phyloP scores from a whole-genome alignment of 208 protist species.

The Trypanosoma platydactyli region DNA sequence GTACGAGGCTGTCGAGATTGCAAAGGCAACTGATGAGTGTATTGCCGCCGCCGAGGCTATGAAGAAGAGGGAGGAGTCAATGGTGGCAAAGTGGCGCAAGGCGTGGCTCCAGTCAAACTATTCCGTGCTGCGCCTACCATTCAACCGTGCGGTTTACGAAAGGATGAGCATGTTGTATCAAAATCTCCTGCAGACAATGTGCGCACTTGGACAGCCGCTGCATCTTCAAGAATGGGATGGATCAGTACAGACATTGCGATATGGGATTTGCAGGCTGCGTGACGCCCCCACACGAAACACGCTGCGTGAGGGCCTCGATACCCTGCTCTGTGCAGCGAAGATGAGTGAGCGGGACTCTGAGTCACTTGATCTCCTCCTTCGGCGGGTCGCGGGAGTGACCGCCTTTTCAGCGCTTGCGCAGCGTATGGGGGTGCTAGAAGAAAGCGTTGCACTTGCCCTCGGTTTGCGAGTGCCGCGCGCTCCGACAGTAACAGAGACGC shows the following conservation, averaged over 20 bases:
- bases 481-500: not conserved
- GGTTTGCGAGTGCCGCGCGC: conserved; percentile 5
- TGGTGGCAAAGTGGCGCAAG: conserved; percentile 20
- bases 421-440: conserved; percentile 13
- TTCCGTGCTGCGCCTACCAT: conserved; percentile 41
- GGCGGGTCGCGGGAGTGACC: conserved; percentile 40
- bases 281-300: conserved; percentile 48
- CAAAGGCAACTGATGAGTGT: conserved; percentile 21
- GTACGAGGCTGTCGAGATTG: conserved; percentile 51
- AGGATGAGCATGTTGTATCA: conserved; percentile 43
- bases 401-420: conserved; percentile 27
- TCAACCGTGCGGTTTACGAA: conserved; percentile 62
- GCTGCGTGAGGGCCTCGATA: conserved; percentile 51
- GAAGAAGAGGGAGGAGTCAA: conserved; percentile 3
- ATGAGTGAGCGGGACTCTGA: conserved; percentile 39
- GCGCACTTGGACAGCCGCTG: conserved; percentile 19
- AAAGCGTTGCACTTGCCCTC: conserved; percentile 2
- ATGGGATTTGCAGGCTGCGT: conserved; percentile 48
- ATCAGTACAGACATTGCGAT: conserved; percentile 41
- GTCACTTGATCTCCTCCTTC: conserved; percentile 46
- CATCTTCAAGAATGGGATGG: conserved; percentile 52
- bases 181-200: conserved; percentile 45
- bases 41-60: not conserved
- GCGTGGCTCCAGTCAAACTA: conserved; percentile 28
- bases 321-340: conserved; percentile 65